These are phyloP conservation scores for Mariannaea elegans DNA, from an alignment of 2,329 filamentous ascomycete species.

Conservation along the genomic window DNA sequence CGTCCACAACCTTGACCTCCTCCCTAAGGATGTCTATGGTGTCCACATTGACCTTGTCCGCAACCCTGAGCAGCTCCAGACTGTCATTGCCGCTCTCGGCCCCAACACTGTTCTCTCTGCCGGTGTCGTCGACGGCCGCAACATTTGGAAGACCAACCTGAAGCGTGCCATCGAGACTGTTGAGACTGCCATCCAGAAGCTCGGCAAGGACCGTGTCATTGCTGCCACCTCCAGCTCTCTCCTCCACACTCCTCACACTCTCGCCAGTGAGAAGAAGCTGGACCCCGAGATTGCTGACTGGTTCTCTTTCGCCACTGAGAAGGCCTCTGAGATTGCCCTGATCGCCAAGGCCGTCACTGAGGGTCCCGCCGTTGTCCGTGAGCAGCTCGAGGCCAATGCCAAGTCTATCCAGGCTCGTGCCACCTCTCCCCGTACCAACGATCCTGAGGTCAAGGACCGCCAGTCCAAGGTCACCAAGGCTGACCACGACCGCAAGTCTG, in stretches of 20 bases:
- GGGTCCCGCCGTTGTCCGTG: conserved; percentile 84
- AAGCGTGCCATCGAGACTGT: conserved; percentile 91
- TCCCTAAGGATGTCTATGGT: conserved; percentile 82
- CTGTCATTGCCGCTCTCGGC: conserved; percentile 83
- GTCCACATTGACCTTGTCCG: conserved; percentile 97
- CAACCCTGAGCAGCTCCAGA: conserved; percentile 96
- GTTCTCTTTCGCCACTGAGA: conserved; percentile 98
- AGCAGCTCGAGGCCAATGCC: conserved; percentile 95
- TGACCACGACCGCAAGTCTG: conserved; percentile 92
- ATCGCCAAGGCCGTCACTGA: conserved; percentile 98
- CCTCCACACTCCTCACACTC: conserved; percentile 97
- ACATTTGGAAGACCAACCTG: conserved; percentile 99
- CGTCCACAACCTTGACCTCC: conserved; percentile 95
- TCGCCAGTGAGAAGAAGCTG: conserved; percentile 98
- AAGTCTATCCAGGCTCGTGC: conserved; percentile 92
- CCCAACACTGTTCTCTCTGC: conserved; percentile 90
- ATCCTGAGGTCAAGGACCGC: conserved; percentile 96
- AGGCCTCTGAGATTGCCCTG: conserved; percentile 87
- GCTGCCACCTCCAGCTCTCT: conserved; percentile 97
- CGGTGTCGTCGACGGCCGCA: conserved; percentile 97
- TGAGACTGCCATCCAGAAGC: conserved; percentile 89
- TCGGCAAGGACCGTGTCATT: conserved; percentile 97
- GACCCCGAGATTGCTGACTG: conserved; percentile 92
- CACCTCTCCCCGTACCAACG: conserved; percentile 93
- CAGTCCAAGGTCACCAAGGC: conserved; percentile 85